Evolutionary conservation across 148 eudicot species (phyloP), one percentile per base, ranked within the genome.

Genomic region (Camellia granthamiana): DNA sequence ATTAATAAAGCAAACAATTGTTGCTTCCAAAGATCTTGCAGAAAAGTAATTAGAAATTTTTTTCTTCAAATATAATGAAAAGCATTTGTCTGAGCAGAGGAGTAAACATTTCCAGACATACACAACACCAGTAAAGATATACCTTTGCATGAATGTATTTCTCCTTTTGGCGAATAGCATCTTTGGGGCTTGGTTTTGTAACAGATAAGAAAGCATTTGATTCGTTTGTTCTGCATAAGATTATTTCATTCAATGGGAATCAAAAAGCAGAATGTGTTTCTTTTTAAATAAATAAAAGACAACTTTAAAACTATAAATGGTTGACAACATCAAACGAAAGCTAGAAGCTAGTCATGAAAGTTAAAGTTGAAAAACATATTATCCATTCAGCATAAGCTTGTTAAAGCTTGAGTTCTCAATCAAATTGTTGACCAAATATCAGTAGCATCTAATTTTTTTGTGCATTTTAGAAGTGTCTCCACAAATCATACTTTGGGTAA

Each of bases 131-230:
- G 7, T 18, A 64, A 72, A 21, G 11, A 19, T 60, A 81, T 89
- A 94, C 98, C 98, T 94, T 94, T 80, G 91, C 86, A 65, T 90
- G 95, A 74, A 94, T 90, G 84, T 90, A 94, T 84, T 86, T 90
- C 87, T 94, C 98, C 88, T 91, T 94, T 77, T 77, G 84, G 63
- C 81, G 87, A 83, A 83, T 79, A 21, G 90, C 86, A 59, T 91
- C 98, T 30, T 75, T 76, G n/a, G 91, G 81, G 49, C 83, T 82
- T 69, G 97, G 97, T 83, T 94, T 94, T 74, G 79, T 76, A 78
- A 91, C 75, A 8, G 88, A 69, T 19, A 79, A 67, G 59, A 79
- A 71, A 30, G 80, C 78, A 73, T 76, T 85, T 75, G 85, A 77
- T 68, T 86, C 93, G 71, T 81, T 77, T 46, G 78, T 84, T 80